Evolutionary conservation across 164 flowering plant genomes (phyloP).

Genomic region (Vitis vinifera): ASM3070453v1 NC_081813.1:12594001-12594500

Average conservation of each 20-base stretch:
- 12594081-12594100: slow-evolving; percentile 34
- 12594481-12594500: no score
- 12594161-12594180: slow-evolving; percentile 4
- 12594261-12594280: slow-evolving; percentile 18
- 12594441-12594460: no score
- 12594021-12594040: no score
- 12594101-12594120: slow-evolving; percentile 38
- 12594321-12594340: slow-evolving; percentile 34
- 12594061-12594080: slow-evolving; percentile 37
- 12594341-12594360: neutral
- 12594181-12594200: slow-evolving; percentile 16
- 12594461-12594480: no score
- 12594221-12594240: slow-evolving; percentile 19
- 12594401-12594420: no score
- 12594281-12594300: slow-evolving; percentile 24
- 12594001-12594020: no score
- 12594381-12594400: no score
- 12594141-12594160: slow-evolving; percentile 11
- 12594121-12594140: neutral
- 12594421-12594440: no score
- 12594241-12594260: slow-evolving; percentile 24
- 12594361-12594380: no score
- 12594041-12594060: neutral
- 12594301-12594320: slow-evolving; percentile 21
- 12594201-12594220: slow-evolving; percentile 11